Base-by-base conservation (phyloP, 306 rosid genomes). In the Medicago arabica region DNA sequence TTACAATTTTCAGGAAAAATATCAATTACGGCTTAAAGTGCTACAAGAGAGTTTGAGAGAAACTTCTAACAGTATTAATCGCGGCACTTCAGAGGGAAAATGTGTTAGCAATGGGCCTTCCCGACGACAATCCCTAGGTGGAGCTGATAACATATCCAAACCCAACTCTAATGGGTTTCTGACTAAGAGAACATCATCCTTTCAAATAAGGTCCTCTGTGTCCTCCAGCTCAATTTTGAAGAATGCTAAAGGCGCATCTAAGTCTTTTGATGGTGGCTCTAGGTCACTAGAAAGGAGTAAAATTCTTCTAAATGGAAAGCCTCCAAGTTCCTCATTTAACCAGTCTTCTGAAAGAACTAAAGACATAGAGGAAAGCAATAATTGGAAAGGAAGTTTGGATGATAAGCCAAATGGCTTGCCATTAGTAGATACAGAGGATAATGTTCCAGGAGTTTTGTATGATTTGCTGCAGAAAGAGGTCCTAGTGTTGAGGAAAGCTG, bases 381-480 rank as follows among this genome's bases (percentile, higher is more conserved):
- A 79, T 61, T 95, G 96, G 93, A 92, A 89, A 82, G 92, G 87
- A 63, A 84, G 72, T 88, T 86, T 90, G 7, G 96, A 90, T 77
- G 96, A 96, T 75, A 96, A 96, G 84, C 88, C 87, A 67, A 85
- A 58, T 57, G 99, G 90, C 65, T 87, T 88, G 82, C 86, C 97
- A 51, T 49, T 83, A 0, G 83, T 75, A 40, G 97, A 90, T 51
- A 50, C 71, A 9, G 93, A 88, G 86, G 98, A 90, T 76, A 90
- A 77, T 71, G 99, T 96, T 83, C 91, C 99, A 1, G 97, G 89
- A 71, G 81, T 89, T 81, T 79, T 96, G 85, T 87, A 92, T 80
- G 99, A 92, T 84, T 83, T 96, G 72, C 92, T 96, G 53, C 99
- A 96, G 86, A 96, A 96, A 83, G 99, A 96, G 92, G 99, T 96